Conservation (phyloP, 306 rosid species). For the Hylodesmum podocarpum region DNA sequence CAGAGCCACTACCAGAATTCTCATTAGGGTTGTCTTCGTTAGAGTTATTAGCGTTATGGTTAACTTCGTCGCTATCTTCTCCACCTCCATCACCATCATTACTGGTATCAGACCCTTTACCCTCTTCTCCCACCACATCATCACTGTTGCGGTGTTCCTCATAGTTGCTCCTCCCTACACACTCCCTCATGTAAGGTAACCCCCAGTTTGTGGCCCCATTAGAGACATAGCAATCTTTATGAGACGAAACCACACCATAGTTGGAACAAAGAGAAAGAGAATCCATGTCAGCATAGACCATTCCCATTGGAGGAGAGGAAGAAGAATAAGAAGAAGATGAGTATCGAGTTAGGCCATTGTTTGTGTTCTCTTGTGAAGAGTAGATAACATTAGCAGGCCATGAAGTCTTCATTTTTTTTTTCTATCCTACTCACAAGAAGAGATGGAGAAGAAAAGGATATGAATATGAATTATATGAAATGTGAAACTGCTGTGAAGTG, state of each 20-base stretch:
- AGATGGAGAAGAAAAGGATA: not conserved
- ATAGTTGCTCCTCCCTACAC: slow-evolving; percentile 46
- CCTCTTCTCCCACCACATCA: slow-evolving; percentile 30
- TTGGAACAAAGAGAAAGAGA: slow-evolving; percentile 66
- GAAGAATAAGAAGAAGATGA: slow-evolving; percentile 33
- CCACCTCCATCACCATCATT: slow-evolving; percentile 42
- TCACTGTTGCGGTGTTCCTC: slow-evolving; percentile 43
- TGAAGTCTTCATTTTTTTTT: slow-evolving; percentile 36
- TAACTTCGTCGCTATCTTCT: slow-evolving; percentile 37
- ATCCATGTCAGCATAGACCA: slow-evolving; percentile 64
- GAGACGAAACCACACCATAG: slow-evolving; percentile 47
- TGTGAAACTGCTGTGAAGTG: slow-evolving; percentile 15
- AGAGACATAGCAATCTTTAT: slow-evolving; percentile 43
- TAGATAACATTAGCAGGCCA: slow-evolving; percentile 47
- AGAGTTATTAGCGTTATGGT: not conserved
- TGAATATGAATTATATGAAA: not conserved
- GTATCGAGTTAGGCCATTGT: slow-evolving; percentile 15
- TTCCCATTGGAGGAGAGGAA: slow-evolving; percentile 51
- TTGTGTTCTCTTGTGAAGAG: slow-evolving; percentile 35
- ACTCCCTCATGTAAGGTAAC: slow-evolving; percentile 45
- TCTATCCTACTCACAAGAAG: not conserved
- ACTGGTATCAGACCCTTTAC: slow-evolving; percentile 56
- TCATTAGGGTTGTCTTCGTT: slow-evolving; percentile 45
- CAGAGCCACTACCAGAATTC: slow-evolving; percentile 42
- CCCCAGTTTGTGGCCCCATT: slow-evolving; percentile 50